Evolutionary conservation across 2,329 filamentous ascomycete genomes (phyloP), one percentile per base, ranked within the genome.

Genomic region (Arthrocladium fulminans): DNA sequence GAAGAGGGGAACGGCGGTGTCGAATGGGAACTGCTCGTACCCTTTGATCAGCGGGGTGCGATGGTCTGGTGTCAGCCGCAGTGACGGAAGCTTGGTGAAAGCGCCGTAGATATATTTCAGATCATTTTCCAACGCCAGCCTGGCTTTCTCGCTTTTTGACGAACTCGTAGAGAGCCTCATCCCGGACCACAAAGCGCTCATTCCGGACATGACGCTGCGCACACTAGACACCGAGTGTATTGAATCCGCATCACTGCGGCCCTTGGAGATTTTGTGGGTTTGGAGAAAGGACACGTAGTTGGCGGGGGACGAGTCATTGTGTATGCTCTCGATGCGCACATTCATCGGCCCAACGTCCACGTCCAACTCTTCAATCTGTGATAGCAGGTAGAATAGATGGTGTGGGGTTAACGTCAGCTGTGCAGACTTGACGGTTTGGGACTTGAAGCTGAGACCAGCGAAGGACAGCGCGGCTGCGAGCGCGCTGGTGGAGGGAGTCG

Each of bases 21-120:
- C 92, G 66, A 97, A 96, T 2, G 92, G 92, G 58, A 97, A 98
- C 67, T 96, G 90, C 67, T 98, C 92, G 63, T 92, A 97, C 23
- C 90, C 90, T 57, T 83, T 79, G 58, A 98, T 96, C 52, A 96
- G 73, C 46, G 85, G 83, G 42, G 90, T 89, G 57, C 88, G 86
- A 73, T 88, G 89, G 66, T 98, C 92, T n/a, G 89, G 89, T 23
- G 89, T 83, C 48, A 98, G 74, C 55, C 84, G 82, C 54, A 98
- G 73, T 62, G 87, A 95, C 0, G 92, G 92, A 37, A 98, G 94
- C 70, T 97, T 98, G 61, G 92, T 98, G 64, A 97, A 98, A 49
- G 92, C 88, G 35, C 92, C 97, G 70, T 96, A 98, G 27, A 98
- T 75, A 65, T 98, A 97, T 66, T 90, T 96, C 58, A 96, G 72